Base-by-base conservation (phyloP, 1,284 basidiomycete species). In the Calocybe gambosa region DNA sequence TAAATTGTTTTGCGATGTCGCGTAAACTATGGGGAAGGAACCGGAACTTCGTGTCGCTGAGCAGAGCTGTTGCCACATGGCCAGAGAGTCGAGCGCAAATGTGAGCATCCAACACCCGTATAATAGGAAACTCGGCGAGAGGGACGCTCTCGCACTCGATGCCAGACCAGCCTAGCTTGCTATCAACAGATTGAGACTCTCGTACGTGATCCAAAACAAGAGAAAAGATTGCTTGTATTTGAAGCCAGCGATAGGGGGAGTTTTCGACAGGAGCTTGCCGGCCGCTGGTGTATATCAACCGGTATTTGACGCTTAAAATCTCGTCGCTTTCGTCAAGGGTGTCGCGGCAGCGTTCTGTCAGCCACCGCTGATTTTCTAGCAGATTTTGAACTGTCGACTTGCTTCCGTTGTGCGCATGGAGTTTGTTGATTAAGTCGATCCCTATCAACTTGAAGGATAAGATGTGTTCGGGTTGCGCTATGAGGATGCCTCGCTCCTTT, bases 321-420 rank as follows among this genome's bases (percentile, higher is more conserved):
- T 78, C 75, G 43, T 78, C 75, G 50, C 75, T 76, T 51, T 78
- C 75, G 39, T 79, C 77, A 3, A 78, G 51, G 21, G 79, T 61
- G 42, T 78, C 75, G 16, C 73, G 62, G 7, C 64, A 57, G 36
- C 52, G 42, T 1, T 45, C 42, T 25, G 60, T 44, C 0, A 77
- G 52, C 72, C 71, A 74, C 13, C 40, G 48, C 31, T 71, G 64
- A 0, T 56, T 52, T 0, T 49, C 33, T 8, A 63, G 49, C 20
- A 61, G 37, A 10, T 5, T 29, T 29, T 10, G 9, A 10, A 29
- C 28, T 9, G 9, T 29, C 28, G 9, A 29, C 5, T 29, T 13
- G 9, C 28, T 29, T 29, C 13, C 9, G 5, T 3, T 3, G 10
- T 29, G 28, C 9, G 28, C 13, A 13, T 29, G 8, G 9, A 29